A percentile compares a stretch with the other conserved stretches of the same genome.
Conservation (phyloP, 805 yeast genomes). For the Candida wancherniae region DNA sequence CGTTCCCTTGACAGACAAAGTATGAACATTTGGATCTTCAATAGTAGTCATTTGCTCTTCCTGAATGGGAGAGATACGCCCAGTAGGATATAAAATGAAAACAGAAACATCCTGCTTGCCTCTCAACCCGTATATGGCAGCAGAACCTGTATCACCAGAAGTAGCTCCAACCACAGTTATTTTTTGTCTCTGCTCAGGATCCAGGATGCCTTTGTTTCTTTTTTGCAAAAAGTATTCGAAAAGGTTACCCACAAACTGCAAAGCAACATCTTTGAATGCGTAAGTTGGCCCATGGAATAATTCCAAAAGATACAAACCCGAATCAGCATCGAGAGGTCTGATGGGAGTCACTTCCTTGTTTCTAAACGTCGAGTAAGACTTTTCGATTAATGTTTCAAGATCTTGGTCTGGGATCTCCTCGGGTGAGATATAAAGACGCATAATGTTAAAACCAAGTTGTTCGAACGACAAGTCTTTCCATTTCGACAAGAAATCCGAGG, state of each 20-base stretch:
- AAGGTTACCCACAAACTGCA: conserved; percentile 95
- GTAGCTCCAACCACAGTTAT: conserved; percentile 99
- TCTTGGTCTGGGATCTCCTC: conserved; percentile 71
- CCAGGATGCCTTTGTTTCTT: conserved; percentile 52
- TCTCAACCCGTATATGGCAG: conserved; percentile 96
- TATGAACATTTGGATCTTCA: conserved; percentile 86
- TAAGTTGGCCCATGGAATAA: conserved; percentile 98
- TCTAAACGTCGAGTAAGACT: conserved; percentile 89
- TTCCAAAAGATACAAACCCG: conserved; percentile 73
- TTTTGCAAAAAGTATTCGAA: conserved; percentile 88
- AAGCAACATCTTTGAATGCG: conserved; percentile 98
- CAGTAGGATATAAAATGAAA: conserved; percentile 93
- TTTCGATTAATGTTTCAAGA: conserved; percentile 53
- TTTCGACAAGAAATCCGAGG: conserved; percentile 47
- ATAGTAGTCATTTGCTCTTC: conserved; percentile 99
- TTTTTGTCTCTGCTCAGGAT: conserved; percentile 59
- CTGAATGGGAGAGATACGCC: conserved; percentile 95
- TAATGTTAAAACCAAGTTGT: conserved; percentile 80
- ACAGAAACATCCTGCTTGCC: conserved; percentile 98
- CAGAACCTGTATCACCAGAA: conserved; percentile 98
- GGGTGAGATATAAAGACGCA: conserved; percentile 72
- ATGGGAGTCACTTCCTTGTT: conserved; percentile 85
- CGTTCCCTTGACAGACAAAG: conserved; percentile 90
- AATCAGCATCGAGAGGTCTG: conserved; percentile 51
- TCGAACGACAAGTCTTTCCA: conserved; percentile 79